Conservation (phyloP, 768 basidiomycete species). For the Rhizopogon vulgaris region DNA sequence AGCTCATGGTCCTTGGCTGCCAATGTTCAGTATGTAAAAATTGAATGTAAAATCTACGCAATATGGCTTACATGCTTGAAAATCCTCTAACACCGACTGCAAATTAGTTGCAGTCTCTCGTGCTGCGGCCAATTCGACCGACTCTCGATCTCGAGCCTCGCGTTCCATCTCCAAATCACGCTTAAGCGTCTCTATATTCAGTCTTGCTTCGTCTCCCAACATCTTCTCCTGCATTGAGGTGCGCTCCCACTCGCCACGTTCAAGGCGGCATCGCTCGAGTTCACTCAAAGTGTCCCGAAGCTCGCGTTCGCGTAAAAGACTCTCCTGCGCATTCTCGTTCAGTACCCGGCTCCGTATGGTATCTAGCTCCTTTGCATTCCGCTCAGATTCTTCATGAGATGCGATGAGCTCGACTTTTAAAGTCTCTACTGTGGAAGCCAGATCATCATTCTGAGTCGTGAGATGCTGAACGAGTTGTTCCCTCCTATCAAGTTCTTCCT, state of each 20-base stretch:
- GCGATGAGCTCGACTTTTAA: constrained; percentile 74
- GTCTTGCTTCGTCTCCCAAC: constrained; percentile 61
- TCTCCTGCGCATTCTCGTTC: constrained; percentile 68
- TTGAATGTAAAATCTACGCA: not conserved
- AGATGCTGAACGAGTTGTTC: constrained; percentile 80
- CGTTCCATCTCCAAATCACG: constrained; percentile 65
- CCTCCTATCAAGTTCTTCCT: constrained; percentile 98
- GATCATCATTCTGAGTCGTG: constrained; percentile 70
- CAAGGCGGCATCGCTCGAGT: constrained; percentile 78
- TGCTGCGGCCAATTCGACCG: constrained; percentile 56
- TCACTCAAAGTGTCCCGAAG: constrained; percentile 80
- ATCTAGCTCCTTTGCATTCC: constrained; percentile 64
- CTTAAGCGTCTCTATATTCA: constrained; percentile 47
- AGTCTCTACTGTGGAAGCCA: constrained; percentile 65
- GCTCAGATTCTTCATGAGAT: constrained; percentile 71
- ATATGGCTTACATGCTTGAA: constrained; percentile 71
- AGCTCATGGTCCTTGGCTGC: constrained; percentile 89
- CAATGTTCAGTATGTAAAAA: not conserved
- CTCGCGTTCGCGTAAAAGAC: constrained; percentile 65
- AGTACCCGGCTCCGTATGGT: constrained; percentile 56
- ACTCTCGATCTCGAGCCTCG: constrained; percentile 51
- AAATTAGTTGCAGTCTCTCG: constrained; percentile 75
- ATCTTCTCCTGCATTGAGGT: constrained; percentile 62
- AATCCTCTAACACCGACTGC: constrained; percentile 91
- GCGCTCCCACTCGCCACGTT: constrained; percentile 69